Conservation (phyloP, 176 grass and related monocot genomes). For the Triticum monococcum region DNA sequence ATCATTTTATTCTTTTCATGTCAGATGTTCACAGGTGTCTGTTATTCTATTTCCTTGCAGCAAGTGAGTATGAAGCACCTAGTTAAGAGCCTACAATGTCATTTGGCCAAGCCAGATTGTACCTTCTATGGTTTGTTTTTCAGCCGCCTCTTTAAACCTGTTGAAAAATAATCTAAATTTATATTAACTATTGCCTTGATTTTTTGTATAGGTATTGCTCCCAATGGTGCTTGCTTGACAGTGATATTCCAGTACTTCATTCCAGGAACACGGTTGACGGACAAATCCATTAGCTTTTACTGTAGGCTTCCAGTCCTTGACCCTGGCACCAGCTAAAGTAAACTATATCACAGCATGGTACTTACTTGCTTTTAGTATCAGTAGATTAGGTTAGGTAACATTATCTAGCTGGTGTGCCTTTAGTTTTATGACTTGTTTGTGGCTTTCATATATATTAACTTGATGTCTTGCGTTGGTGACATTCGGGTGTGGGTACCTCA, state of each 20-base stretch:
- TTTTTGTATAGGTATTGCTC: conserved; percentile 62
- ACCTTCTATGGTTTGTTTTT: conserved; percentile 81
- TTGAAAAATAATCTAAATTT: background rate
- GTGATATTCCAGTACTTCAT: conserved; percentile 97
- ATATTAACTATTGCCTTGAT: conserved; percentile 19
- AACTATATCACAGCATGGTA: conserved; percentile 21
- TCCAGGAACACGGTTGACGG: conserved; percentile 70
- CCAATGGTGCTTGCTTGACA: conserved; percentile 84
- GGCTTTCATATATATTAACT: conserved; percentile 23
- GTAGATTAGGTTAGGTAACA: conserved; percentile 15
- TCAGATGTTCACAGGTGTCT: conserved; percentile 26
- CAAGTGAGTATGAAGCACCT: conserved; percentile 93
- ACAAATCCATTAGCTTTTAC: conserved; percentile 97
- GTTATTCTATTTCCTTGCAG: conserved; percentile 43
- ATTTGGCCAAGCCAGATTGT: conserved; percentile 93
- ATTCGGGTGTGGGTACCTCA: too few species aligned
- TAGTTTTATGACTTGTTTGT: conserved; percentile 23
- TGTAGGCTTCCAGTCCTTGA: conserved; percentile 92
- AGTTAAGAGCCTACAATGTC: conserved; percentile 84
- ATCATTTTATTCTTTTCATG: background rate
- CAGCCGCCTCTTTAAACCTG: background rate
- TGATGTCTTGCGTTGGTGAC: background rate
- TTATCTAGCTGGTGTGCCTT: conserved; percentile 22
- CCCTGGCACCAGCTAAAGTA: conserved; percentile 65
- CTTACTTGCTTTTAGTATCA: background rate